Conservation (phyloP, 345 rosid species). For the Acer saccharum region DNA sequence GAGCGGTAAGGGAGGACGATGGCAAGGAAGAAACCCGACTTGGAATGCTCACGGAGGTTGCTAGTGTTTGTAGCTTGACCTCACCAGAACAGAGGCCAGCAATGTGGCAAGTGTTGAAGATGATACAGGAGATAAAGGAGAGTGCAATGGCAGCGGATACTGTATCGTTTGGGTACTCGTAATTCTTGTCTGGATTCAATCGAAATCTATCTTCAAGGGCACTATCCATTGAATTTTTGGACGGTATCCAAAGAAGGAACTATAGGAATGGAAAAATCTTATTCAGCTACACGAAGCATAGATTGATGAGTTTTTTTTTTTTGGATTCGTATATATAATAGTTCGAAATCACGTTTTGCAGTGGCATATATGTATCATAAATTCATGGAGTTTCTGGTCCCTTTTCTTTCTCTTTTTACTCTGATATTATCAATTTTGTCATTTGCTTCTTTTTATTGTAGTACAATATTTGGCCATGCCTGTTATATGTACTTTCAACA, state of each 20-base stretch:
- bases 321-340: background rate
- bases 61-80: constrained; percentile 73
- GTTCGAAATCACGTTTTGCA: constrained; percentile 5
- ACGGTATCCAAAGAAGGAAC: background rate
- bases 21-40: constrained; percentile 58
- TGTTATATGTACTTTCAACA: background rate
- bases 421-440: background rate
- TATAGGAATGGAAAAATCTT: background rate
- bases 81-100: constrained; percentile 91
- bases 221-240: background rate
- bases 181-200: background rate
- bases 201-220: background rate
- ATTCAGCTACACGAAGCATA: background rate
- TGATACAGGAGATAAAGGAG: constrained; percentile 87
- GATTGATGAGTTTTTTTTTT: background rate
- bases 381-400: background rate
- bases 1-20: constrained; percentile 63
- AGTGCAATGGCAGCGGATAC: constrained; percentile 46
- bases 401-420: background rate
- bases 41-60: constrained; percentile 84
- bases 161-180: constrained; percentile 29
- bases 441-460: background rate
- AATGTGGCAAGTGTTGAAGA: constrained; percentile 88
- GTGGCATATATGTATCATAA: constrained; percentile 12
- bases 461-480: background rate